Evolutionary conservation across 2,329 filamentous ascomycete species (phyloP).

Genomic region (Exserohilum turcica): DNA sequence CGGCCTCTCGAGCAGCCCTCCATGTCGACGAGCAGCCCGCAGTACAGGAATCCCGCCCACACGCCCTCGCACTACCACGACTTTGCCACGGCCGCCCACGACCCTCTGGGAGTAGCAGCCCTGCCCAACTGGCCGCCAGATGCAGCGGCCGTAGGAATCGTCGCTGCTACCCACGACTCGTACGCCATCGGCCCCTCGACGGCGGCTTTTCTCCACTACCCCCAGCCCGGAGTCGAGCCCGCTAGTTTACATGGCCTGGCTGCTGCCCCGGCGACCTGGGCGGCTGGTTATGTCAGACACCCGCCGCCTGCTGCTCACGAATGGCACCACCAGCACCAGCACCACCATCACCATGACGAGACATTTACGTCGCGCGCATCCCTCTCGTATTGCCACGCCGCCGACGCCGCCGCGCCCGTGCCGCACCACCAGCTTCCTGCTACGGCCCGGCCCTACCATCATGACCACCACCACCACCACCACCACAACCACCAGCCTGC

Average conservation of each 20-base stretch:
- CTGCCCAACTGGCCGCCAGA: constrained; percentile 33
- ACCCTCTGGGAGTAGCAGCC: constrained; percentile 34
- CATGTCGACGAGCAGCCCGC: constrained; percentile 39
- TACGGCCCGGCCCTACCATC: constrained; percentile 21
- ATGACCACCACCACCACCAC: constrained; percentile 12
- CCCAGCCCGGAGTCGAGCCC: constrained; percentile 32
- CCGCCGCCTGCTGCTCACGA: constrained; percentile 9
- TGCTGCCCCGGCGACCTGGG: constrained; percentile 26
- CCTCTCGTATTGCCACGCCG: constrained; percentile 26
- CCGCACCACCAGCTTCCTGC: constrained; percentile 14
- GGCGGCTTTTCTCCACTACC: constrained; percentile 32
- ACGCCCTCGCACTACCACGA: constrained; percentile 37
- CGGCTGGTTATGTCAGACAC: constrained; percentile 22
- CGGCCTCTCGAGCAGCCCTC: constrained; percentile 34
- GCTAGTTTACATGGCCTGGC: constrained; percentile 25
- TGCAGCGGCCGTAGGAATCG: constrained; percentile 5
- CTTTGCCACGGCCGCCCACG: constrained; percentile 25
- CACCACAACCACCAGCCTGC: constrained; percentile 15
- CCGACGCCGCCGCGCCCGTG: constrained; percentile 17
- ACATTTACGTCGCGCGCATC: constrained; percentile 22
- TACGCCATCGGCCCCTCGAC: constrained; percentile 29
- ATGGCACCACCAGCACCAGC: constrained; percentile 21
- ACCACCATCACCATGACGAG: constrained; percentile 17
- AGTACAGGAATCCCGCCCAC: constrained; percentile 36
- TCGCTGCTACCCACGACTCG: constrained; percentile 24